A percentile compares a stretch with the other conserved stretches of the same genome.
These are phyloP conservation scores for Russula brevipes DNA, from an alignment of 768 basidiomycete species.

Conservation along the genomic window DNA sequence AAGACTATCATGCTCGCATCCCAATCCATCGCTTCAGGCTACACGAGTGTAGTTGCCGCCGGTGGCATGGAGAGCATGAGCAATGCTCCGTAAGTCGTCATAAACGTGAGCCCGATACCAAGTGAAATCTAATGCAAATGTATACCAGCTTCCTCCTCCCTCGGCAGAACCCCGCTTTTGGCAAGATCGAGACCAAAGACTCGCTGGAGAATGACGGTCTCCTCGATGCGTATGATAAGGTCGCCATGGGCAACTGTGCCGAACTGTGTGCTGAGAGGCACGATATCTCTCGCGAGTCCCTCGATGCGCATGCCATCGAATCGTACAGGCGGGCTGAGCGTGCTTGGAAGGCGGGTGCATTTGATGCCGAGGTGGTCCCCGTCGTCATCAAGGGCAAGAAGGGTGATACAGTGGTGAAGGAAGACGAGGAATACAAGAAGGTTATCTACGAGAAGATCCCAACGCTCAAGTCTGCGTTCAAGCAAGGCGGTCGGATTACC, in stretches of 20 bases:
- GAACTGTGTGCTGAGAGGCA: slow-evolving; percentile 81
- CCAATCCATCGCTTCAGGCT: slow-evolving; percentile 83
- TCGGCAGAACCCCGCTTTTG: slow-evolving; percentile 77
- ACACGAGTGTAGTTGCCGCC: slow-evolving; percentile 81
- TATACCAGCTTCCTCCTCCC: slow-evolving; percentile 70
- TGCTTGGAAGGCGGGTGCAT: slow-evolving; percentile 84
- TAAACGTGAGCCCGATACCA: slow-evolving; percentile 6
- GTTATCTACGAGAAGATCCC: slow-evolving; percentile 94
- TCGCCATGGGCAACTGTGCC: slow-evolving; percentile 97
- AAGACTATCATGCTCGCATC: slow-evolving; percentile 93
- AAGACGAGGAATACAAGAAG: slow-evolving; percentile 99
- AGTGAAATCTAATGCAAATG: slow-evolving; percentile 5
- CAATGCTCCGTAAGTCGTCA: slow-evolving; percentile 81
- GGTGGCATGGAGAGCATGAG: slow-evolving; percentile 99
- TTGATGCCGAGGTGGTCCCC: slow-evolving; percentile 83
- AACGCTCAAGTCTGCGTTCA: slow-evolving; percentile 82
- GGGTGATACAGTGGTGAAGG: slow-evolving; percentile 80
- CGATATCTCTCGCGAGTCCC: slow-evolving; percentile 77
- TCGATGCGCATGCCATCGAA: slow-evolving; percentile 88
- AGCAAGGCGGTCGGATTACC: slow-evolving; percentile 84
- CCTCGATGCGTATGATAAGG: slow-evolving; percentile 96
- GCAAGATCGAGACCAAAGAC: slow-evolving; percentile 83
- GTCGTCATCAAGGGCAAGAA: slow-evolving; percentile 92
- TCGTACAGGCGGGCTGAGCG: slow-evolving; percentile 91
- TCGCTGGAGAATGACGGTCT: slow-evolving; percentile 91